Conservation (phyloP, 1,284 basidiomycete genomes). For the Laetiporus sulphureus region DNA sequence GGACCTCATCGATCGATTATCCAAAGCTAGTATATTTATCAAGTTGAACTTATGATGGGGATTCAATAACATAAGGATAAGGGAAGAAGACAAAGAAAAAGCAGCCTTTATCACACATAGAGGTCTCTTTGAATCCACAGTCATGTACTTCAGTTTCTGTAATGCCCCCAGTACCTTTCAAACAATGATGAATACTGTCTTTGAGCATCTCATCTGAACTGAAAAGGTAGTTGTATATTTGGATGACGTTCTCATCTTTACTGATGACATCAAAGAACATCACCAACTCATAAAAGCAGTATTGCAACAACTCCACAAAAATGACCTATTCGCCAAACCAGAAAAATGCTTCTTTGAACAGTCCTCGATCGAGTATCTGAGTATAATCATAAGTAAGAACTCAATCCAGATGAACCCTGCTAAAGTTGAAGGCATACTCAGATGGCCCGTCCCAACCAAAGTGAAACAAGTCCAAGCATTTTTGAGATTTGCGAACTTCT, state of each 20-base stretch:
- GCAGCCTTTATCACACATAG: too few relatives aligned
- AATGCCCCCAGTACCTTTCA: too few relatives aligned
- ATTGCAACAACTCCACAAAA: constrained; percentile 22
- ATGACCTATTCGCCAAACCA: constrained; percentile 24
- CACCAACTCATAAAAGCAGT: constrained; percentile 21
- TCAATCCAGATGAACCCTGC: constrained; percentile 27
- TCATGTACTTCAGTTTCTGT: too few relatives aligned
- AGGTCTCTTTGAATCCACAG: too few relatives aligned
- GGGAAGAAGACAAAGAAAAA: too few relatives aligned
- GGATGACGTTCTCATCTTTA: constrained; percentile 23
- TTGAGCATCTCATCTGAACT: constrained; percentile 15
- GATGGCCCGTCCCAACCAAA: constrained; percentile 27
- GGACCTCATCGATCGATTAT: too few relatives aligned
- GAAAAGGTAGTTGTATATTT: constrained; percentile 21
- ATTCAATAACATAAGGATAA: too few relatives aligned
- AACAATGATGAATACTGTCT: constrained; percentile 13
- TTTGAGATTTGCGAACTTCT: constrained; percentile 13
- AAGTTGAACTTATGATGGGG: too few relatives aligned
- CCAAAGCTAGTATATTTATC: too few relatives aligned
- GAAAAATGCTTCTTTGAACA: constrained; percentile 32
- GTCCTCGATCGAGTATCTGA: constrained; percentile 29
- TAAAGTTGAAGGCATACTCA: constrained; percentile 27
- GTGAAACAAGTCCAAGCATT: constrained; percentile 26
- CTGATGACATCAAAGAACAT: constrained; percentile 10
- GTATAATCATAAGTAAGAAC: constrained; percentile 25